Base-by-base conservation (phyloP, 1,284 basidiomycete species). In the Fomitopsis betulina region DNA sequence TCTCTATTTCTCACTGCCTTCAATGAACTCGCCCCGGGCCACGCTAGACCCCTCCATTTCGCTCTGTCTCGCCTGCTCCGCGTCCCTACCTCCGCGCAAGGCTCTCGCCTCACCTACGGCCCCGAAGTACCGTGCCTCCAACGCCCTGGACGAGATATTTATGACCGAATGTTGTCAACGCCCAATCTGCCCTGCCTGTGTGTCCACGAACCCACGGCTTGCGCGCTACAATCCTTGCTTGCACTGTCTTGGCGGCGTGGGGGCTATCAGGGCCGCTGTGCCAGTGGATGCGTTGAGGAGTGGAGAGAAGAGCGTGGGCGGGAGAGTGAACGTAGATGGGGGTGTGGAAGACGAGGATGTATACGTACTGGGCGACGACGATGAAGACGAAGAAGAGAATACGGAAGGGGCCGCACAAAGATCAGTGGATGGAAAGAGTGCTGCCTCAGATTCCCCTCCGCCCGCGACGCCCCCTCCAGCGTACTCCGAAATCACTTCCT, bases 51-150 rank as follows among this genome's bases (percentile, higher is more conserved):
- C 45, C 13, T 21, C 45, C 45, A 17, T 35, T n/a, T 51, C 49
- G 6, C 79, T 89, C 25, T 89, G 86, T 65, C 77, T 87, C 15
- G 80, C 86, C 9, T 89, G 86, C 66, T 84, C 84, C 0, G 81
- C 82, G 7, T 87, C 83, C 15, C 70, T 86, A 6, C 83, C 80
- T 55, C 73, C 78, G 56, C 55, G 64, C 39, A 64, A 55, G 60
- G 58, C 37, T 49, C 58, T 12, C 43, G 40, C 54, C 39, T 32
- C 23, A 59, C 74, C 57, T 32, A 12, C n/a, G 21, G 25, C 19
- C 10, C 47, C 58, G 38, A 45, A 35, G 5, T 5, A 47, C n/a
- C n/a, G n/a, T 38, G 40, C 56, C 37, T 10, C 8, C 17, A 9
- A 39, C 25, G 19, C 49, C 57, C 39, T 33, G 54, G 53, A 66